Evolutionary conservation across 768 basidiomycete genomes (phyloP), one percentile per base, ranked within the genome.

Genomic region (Boletellus sp.): DNA sequence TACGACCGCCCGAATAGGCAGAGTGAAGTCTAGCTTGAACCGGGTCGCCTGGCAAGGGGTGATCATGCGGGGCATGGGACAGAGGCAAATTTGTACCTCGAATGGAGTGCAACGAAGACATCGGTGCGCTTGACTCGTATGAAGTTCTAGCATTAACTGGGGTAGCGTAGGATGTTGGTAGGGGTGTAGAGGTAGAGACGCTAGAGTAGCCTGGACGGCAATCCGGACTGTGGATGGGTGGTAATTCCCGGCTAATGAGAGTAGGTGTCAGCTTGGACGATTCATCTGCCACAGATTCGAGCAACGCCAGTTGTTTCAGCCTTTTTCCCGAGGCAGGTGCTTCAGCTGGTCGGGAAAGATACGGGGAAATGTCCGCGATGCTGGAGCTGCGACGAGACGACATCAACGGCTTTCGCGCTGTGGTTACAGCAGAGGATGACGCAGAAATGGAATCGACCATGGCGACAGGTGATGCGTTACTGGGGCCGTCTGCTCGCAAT

Each of bases 231-330:
- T 45, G 37, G 39, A 35, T 31, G 7, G 51, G 42, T 19, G 68
- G 55, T 19, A 68, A 53, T 24, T 70, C 62, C 31, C 55, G 56
- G 42, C 36, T 59, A 43, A 55, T 56, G 50, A 69, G 63, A 50
- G 61, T 69, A 50, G 79, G 74, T 22, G 79, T 75, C 74, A 83
- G 76, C 52, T 77, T 75, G 6, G 82, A 83, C 5, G 88, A 87
- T 63, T 90, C 87, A 58, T 84, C 80, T 0, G 82, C 85, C 32
- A 89, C 81, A 13, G 79, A 73, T 62, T 90, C 86, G 11, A 88
- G 70, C 51, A 90, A 71, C 2, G 86, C 86, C 22, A 85, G 72
- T 56, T 84, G 88, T 65, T 81, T 81, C 65, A 87, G 65, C 49
- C 76, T 79, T 62, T 82, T 85, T 13, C 81, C 77, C 28, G 82